Percentiles rank a stretch among this genome's conserved stretches.
phyloP scores from a whole-genome alignment of 2,329 filamentous ascomycete species.

The Aspergillus tubingensis region DNA sequence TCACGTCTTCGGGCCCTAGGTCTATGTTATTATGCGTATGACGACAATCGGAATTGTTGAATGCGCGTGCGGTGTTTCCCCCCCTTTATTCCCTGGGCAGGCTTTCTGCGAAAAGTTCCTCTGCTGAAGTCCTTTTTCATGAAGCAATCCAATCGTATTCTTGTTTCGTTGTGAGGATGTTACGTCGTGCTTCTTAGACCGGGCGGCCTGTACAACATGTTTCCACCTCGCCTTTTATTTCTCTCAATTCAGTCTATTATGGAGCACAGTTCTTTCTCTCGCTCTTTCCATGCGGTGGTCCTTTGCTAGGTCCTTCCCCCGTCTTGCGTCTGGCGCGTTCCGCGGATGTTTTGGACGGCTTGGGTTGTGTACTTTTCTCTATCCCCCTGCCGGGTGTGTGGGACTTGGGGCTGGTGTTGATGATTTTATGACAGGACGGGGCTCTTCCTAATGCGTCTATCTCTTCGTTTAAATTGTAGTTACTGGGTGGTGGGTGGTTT shows the following conservation, averaged over 20 bases:
- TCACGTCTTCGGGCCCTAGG: slow-evolving; percentile 28
- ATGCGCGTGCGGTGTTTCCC: slow-evolving; percentile 29
- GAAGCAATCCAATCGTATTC: slow-evolving; percentile 42
- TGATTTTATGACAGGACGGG: slow-evolving; percentile 4
- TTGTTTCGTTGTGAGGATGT: slow-evolving; percentile 37
- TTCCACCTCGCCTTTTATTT: slow-evolving; percentile 23
- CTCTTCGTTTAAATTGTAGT: slow-evolving; percentile 25
- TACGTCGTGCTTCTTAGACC: slow-evolving; percentile 35
- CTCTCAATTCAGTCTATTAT: slow-evolving; percentile 24
- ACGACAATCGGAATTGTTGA: slow-evolving; percentile 41
- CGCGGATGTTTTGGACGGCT: background rate
- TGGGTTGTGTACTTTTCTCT: slow-evolving; percentile 8
- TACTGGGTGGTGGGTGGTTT: slow-evolving; percentile 16
- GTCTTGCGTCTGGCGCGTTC: slow-evolving; percentile 7
- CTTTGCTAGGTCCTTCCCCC: slow-evolving; percentile 8
- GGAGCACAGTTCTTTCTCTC: slow-evolving; percentile 20
- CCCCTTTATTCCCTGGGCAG: slow-evolving; percentile 43
- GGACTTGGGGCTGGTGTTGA: background rate
- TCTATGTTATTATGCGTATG: slow-evolving; percentile 37
- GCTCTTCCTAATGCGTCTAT: slow-evolving; percentile 14
- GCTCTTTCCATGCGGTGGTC: slow-evolving; percentile 13
- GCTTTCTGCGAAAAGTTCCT: slow-evolving; percentile 49
- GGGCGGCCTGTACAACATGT: slow-evolving; percentile 40
- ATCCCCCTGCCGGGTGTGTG: slow-evolving; percentile 11
- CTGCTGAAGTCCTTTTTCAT: slow-evolving; percentile 33